Percentiles rank a stretch among this genome's conserved stretches.
phyloP scores from a whole-genome alignment of 805 yeast species.

The Sungouiella thailandica region DNA sequence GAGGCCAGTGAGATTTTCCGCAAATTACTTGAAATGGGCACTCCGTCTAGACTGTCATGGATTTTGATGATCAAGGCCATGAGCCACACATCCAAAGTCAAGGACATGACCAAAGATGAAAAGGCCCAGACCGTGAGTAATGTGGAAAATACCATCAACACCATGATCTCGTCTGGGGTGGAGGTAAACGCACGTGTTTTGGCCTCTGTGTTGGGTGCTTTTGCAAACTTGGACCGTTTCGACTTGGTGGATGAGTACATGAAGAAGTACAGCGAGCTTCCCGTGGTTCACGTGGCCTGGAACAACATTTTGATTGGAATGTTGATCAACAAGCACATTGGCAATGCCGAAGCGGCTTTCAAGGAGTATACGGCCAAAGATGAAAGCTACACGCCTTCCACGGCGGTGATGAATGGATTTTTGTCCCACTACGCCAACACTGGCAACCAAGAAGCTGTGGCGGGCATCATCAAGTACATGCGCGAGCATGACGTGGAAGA shows the following conservation, averaged over 20 bases:
- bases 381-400: constrained; percentile 37
- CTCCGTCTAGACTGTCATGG: constrained; percentile 52
- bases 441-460: constrained; percentile 43
- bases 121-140: constrained; percentile 18
- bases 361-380: constrained; percentile 29
- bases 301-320: constrained; percentile 45
- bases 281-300: constrained; percentile 35
- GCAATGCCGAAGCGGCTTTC: constrained; percentile 42
- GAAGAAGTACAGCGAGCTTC: constrained; percentile 23
- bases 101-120: constrained; percentile 23
- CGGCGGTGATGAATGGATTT: constrained; percentile 49
- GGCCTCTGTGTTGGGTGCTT: constrained; percentile 44
- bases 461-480: constrained; percentile 45
- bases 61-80: constrained; percentile 51
- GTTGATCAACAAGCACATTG: constrained; percentile 32
- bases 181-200: constrained; percentile 46
- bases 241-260: constrained; percentile 41
- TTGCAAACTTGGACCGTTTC: constrained; percentile 35
- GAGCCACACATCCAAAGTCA: constrained; percentile 28
- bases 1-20: constrained; percentile 48
- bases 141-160: constrained; percentile 26
- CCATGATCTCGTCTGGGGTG: constrained; percentile 23
- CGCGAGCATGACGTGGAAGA: constrained; percentile 38
- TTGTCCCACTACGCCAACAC: constrained; percentile 37
- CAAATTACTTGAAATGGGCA: constrained; percentile 34